These are phyloP conservation scores for cucumber (Cucumis sativus) DNA, from an alignment of 306 rosid genomes.

Conservation along the genomic window Cucumber_9930_V3 NC_026660.2:27867001-27867500, in stretches of 20 bases:
- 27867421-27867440: background rate
- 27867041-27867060: too few relatives aligned
- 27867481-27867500: background rate
- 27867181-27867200: background rate
- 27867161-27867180: background rate
- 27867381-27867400: background rate
- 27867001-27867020: too few relatives aligned
- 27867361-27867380: background rate
- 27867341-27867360: background rate
- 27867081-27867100: background rate
- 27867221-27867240: background rate
- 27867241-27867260: background rate
- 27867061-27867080: too few relatives aligned
- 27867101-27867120: background rate
- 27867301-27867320: background rate
- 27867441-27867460: background rate
- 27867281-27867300: background rate
- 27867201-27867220: background rate
- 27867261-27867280: background rate
- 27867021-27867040: too few relatives aligned
- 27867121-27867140: background rate
- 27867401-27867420: background rate
- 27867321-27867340: background rate
- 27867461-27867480: too few relatives aligned
- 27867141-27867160: background rate